Base-by-base conservation (phyloP, 495 filamentous ascomycete genomes). In the Neurospora cerealis region DNA sequence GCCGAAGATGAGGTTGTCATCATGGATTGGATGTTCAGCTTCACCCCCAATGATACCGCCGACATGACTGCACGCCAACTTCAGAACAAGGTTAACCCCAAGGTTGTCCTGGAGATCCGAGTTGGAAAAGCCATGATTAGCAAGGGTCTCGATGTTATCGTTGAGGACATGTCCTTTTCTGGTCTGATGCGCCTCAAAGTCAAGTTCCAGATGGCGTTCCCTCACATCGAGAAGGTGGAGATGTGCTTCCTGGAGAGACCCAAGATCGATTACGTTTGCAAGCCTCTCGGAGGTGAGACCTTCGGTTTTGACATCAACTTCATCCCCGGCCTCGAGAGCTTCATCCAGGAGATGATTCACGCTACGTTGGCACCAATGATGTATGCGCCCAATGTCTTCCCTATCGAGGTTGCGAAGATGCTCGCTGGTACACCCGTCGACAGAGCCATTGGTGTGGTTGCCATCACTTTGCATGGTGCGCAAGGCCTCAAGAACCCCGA, bases 21-120 rank as follows among this genome's bases (percentile, higher is more conserved):
- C 72, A 99, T 98, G 96, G 96, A 99, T 79, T 99, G 96, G 96
- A 95, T 97, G 77, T 98, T 99, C 83, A 98, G 95, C 84, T 99
- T 99, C 82, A 98, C 93, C 0, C 96, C 96, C 10, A 98, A 95
- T 77, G 96, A 99, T 81, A 92, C 87, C 11, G 89, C 92, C 74
- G 96, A 99, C 83, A 86, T 99, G 87, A 99, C 96, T 6, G 85
- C 90, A 28, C 90, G 91, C 62, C 96, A 99, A 79, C 80, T 96
- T 76, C 96, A 93, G 84, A 92, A 95, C 82, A 98, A 96, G 84
- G 87, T 98, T 80, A 98, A 99, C 80, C 96, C 96, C 75, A 99
- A 98, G 83, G 87, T 99, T 73, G 92, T 97, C 7, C 87, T 99
- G 11, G 96, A 98, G 80, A 92, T 98, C 69, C 88, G 96, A 75